Conservation (phyloP, 2,329 filamentous ascomycete genomes). For the Epichloe sylvatica region DNA sequence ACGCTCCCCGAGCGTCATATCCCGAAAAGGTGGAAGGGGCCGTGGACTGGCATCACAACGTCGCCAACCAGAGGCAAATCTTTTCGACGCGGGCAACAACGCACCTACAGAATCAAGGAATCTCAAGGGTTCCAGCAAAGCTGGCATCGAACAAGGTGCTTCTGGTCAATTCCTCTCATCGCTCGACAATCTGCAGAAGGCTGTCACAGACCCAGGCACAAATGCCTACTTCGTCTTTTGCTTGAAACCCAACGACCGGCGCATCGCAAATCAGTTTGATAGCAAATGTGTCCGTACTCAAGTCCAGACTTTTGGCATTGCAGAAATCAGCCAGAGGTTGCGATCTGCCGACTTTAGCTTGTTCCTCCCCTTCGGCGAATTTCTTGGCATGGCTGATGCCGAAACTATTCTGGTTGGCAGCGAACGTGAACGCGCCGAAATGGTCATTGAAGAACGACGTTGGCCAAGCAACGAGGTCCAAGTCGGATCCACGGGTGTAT, state of each 20-base stretch:
- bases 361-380: slow-evolving; percentile 91
- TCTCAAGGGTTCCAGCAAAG: slow-evolving; percentile 21
- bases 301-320: slow-evolving; percentile 88
- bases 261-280: slow-evolving; percentile 97
- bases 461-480: slow-evolving; percentile 89
- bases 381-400: slow-evolving; percentile 73
- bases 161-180: slow-evolving; percentile 84
- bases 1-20: slow-evolving; percentile 83
- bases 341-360: slow-evolving; percentile 90
- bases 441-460: slow-evolving; percentile 78
- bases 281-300: slow-evolving; percentile 95
- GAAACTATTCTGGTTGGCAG: slow-evolving; percentile 80
- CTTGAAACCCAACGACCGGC: slow-evolving; percentile 88
- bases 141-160: slow-evolving; percentile 58
- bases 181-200: slow-evolving; percentile 81
- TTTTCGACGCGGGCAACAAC: slow-evolving; percentile 16
- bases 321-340: slow-evolving; percentile 87
- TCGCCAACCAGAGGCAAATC: slow-evolving; percentile 25
- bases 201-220: slow-evolving; percentile 64
- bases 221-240: slow-evolving; percentile 97
- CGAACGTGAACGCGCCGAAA: slow-evolving; percentile 80
- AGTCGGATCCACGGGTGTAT: slow-evolving; percentile 83
- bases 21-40: slow-evolving; percentile 48
- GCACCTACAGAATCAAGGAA: slow-evolving; percentile 24
- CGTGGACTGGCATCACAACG: slow-evolving; percentile 23